Evolutionary conservation across 2,329 filamentous ascomycete species (phyloP).

Genomic region (Clathrospora elynae): DNA sequence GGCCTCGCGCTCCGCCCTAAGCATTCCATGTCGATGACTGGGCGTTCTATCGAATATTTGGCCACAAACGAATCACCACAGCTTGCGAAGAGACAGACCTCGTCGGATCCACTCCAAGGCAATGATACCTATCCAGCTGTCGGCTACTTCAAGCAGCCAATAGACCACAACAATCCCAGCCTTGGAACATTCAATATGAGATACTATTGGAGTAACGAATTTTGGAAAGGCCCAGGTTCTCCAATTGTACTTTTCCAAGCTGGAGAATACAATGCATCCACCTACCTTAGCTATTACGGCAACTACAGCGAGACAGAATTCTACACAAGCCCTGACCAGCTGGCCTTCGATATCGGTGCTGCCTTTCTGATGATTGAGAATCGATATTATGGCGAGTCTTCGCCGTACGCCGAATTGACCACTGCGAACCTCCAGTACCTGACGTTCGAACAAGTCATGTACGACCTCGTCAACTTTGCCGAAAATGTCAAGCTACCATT

Average conservation of each 20-base stretch:
- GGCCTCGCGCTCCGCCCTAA: too few relatives aligned
- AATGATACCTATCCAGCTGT: not conserved
- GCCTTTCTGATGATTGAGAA: not conserved
- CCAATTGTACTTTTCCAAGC: not conserved
- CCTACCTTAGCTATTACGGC: too few relatives aligned
- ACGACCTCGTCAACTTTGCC: not conserved
- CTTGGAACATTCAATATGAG: not conserved
- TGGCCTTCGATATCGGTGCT: not conserved
- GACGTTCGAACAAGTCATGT: slow-evolving; percentile 2
- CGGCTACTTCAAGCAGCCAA: not conserved
- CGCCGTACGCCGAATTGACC: not conserved
- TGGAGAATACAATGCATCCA: not conserved
- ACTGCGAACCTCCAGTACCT: slow-evolving; percentile 1
- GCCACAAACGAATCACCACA: too few relatives aligned
- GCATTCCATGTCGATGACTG: too few relatives aligned
- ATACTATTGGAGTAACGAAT: not conserved
- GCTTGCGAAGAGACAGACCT: too few relatives aligned
- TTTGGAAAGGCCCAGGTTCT: not conserved
- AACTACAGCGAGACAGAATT: not conserved
- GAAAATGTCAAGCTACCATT: not conserved
- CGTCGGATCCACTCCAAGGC: too few relatives aligned
- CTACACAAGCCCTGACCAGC: not conserved
- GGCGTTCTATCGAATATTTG: too few relatives aligned
- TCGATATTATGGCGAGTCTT: not conserved
- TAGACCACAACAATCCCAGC: not conserved